Percentiles rank a stretch among this genome's conserved stretches.
Evolutionary conservation across 139 green algal species (phyloP).

Genomic region (Zygnema cylindricum): DNA sequence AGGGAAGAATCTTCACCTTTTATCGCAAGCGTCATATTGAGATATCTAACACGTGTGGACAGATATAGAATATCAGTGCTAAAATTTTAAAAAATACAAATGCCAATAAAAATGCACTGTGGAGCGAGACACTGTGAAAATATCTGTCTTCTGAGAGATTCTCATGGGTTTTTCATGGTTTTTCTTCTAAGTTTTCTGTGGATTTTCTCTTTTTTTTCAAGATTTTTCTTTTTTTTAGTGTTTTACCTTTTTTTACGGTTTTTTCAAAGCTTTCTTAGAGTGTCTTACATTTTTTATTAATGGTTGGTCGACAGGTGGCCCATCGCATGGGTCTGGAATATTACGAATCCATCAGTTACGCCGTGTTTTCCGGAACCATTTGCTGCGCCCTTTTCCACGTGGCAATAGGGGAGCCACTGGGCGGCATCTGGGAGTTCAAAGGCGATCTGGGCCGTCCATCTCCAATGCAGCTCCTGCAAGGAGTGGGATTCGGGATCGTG

Average conservation of each 20-base stretch:
- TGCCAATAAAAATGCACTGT: too few relatives aligned
- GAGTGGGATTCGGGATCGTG: constrained; percentile 12
- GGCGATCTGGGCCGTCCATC: constrained; percentile 18
- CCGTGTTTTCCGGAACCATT: constrained; percentile 30
- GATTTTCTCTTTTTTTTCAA: too few relatives aligned
- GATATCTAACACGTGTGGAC: too few relatives aligned
- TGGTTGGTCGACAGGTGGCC: constrained; percentile 29
- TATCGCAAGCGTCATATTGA: too few relatives aligned
- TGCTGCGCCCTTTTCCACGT: constrained; percentile 41
- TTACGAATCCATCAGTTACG: constrained; percentile 40
- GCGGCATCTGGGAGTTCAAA: constrained; percentile 46
- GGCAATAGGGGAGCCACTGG: constrained; percentile 27
- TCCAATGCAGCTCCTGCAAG: constrained; percentile 6
- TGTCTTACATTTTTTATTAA: background rate
- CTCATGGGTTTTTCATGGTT: too few relatives aligned
- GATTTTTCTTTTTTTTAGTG: background rate
- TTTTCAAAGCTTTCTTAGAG: too few relatives aligned
- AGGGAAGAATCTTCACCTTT: too few relatives aligned
- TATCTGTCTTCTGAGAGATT: too few relatives aligned
- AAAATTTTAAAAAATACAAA: too few relatives aligned
- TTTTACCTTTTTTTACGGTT: background rate
- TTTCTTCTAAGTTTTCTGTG: too few relatives aligned
- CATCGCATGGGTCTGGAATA: constrained; percentile 49
- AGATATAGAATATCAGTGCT: too few relatives aligned
- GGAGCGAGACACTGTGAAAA: too few relatives aligned